Conservation (phyloP, 2,329 filamentous ascomycete genomes). For the Colletotrichum cereale region DNA sequence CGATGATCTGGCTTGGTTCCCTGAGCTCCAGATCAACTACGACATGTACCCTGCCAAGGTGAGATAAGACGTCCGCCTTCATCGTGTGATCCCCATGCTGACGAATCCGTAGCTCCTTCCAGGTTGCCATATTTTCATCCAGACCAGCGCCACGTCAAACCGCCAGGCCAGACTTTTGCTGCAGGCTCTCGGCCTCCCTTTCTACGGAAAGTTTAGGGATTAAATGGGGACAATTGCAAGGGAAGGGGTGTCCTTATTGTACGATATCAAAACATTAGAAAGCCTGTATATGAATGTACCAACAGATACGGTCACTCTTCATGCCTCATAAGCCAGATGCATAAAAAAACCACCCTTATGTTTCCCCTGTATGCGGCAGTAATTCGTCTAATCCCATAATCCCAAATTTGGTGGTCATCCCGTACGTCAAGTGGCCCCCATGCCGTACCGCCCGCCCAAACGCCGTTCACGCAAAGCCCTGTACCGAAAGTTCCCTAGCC, state of each 20-base stretch:
- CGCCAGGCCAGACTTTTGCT: slow-evolving; percentile 83
- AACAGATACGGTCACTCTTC: slow-evolving; percentile 35
- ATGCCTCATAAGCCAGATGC: not conserved
- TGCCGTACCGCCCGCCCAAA: slow-evolving; percentile 46
- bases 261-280: slow-evolving; percentile 38
- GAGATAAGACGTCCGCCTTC: slow-evolving; percentile 22
- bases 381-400: slow-evolving; percentile 20
- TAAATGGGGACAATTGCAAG: slow-evolving; percentile 42
- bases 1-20: slow-evolving; percentile 85
- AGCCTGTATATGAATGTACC: slow-evolving; percentile 40
- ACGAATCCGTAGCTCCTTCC: slow-evolving; percentile 76
- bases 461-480: slow-evolving; percentile 52
- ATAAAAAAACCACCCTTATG: not conserved
- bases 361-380: slow-evolving; percentile 7
- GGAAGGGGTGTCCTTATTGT: slow-evolving; percentile 18
- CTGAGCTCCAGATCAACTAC: slow-evolving; percentile 95
- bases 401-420: slow-evolving; percentile 26
- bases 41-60: slow-evolving; percentile 73
- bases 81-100: slow-evolving; percentile 63
- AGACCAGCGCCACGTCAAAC: slow-evolving; percentile 88
- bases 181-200: slow-evolving; percentile 68
- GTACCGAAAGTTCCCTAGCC: slow-evolving; percentile 12
- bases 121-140: slow-evolving; percentile 84
- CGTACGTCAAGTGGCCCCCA: slow-evolving; percentile 19
- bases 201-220: slow-evolving; percentile 77